Evolutionary conservation across 2,329 filamentous ascomycete genomes (phyloP).

Genomic region (Aaosphaeria arxii): DNA sequence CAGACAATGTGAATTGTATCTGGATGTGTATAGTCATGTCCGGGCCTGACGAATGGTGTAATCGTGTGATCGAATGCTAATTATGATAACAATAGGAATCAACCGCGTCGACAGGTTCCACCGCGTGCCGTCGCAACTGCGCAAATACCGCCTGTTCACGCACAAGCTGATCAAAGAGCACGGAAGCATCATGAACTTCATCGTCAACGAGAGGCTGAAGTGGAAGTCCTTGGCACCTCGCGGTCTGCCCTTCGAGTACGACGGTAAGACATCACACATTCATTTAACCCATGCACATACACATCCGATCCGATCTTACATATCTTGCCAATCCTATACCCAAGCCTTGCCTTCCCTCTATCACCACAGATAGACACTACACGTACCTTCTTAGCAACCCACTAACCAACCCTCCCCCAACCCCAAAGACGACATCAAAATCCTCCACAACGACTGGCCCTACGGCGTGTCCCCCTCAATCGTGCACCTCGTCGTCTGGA

Average conservation of each 20-base stretch:
- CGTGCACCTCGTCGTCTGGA: slow-evolving; percentile 88
- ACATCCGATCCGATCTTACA: too few species aligned
- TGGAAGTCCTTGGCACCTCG: slow-evolving; percentile 57
- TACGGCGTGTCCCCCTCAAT: slow-evolving; percentile 79
- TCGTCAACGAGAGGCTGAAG: slow-evolving; percentile 65
- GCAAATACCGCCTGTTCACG: slow-evolving; percentile 72
- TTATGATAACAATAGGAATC: slow-evolving; percentile 34
- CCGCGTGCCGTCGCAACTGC: slow-evolving; percentile 71
- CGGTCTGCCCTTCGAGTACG: slow-evolving; percentile 43
- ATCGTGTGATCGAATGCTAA: too few species aligned
- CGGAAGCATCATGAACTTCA: slow-evolving; percentile 75
- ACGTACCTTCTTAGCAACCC: too few species aligned
- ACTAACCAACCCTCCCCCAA: too few species aligned
- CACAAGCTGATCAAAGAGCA: slow-evolving; percentile 62
- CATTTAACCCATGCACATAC: too few species aligned
- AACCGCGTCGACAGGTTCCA: slow-evolving; percentile 77
- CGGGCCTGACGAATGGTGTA: too few species aligned
- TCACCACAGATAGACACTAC: too few species aligned
- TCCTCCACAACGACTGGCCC: slow-evolving; percentile 90
- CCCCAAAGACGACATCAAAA: slow-evolving; percentile 60
- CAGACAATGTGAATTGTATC: too few species aligned
- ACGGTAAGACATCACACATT: slow-evolving; percentile 28
- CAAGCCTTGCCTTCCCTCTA: too few species aligned
- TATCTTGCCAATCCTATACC: too few species aligned
- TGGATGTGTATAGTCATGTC: too few species aligned